Evolutionary conservation across 2,329 filamentous ascomycete genomes (phyloP), one percentile per base, ranked within the genome.

Genomic region (Penicillium sp.): DNA sequence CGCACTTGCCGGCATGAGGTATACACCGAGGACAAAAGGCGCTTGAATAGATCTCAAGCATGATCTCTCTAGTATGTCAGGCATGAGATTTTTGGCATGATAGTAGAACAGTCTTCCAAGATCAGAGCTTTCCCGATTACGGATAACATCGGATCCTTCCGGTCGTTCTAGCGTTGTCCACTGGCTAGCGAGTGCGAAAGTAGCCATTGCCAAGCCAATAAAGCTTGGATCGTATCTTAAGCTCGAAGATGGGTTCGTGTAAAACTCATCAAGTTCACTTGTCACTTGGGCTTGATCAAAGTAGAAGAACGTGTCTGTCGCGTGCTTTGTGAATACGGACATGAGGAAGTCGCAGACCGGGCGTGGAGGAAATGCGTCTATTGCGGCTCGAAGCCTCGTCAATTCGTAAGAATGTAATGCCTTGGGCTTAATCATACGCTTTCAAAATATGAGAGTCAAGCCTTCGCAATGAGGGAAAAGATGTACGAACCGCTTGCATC

Each of bases 1-100:
- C 0, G 76, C 73, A 52, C 67, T 75, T 11, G 71, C 64, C 0
- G 76, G 75, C 66, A 78, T 67, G 2, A 76, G 60, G 45, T 78
- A 78, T 6, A 78, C 74, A 0, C 75, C 74, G 5, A 78, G 37
- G 1, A 77, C 55, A 16, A 72, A 77, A 0, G 69, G 65, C 0
- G 72, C 75, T 42, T 78, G 76, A 0, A 77, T 70, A 1, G 74
- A 74, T 14, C 68, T 62, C 3, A 77, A 28, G 25, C 68, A 73
- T 4, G 72, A 67, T 6, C 68, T 62, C 7, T 77, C 74, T n/a
- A 78, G 73, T 0, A 78, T 45, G 30, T 77, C 75, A 0, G 75
- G 70, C 14, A 78, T 66, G 11, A 78, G 55, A 0, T 62, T 56
- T 33, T 70, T 68, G 1, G 73, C 70, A 37, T 75, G 70, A 8